Base-by-base conservation (phyloP, 148 eudicot genomes). In the Camellia sinensis region DNA sequence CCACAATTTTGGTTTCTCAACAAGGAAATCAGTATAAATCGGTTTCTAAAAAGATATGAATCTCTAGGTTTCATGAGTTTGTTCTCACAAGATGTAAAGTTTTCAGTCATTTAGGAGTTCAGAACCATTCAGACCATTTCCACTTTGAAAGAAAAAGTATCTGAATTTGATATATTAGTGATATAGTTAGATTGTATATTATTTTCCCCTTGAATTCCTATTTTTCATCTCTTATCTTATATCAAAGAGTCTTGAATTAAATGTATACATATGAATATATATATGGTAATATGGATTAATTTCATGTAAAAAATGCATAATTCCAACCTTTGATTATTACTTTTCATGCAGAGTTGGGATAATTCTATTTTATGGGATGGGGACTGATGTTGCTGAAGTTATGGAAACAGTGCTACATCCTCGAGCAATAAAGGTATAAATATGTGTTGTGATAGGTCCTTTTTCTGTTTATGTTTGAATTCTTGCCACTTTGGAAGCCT, bases 401-500 rank as follows among this genome's bases (percentile, higher is more conserved):
- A 81, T 77, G 66, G 88, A 86, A 75, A 75, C 73, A 75, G 80
- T 78, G 74, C 82, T 84, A 68, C 44, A 69, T 60, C 83, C 82
- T 76, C 62, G 73, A 75, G 78, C 64, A 59, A 75, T 92, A 61
- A 94, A 90, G 98, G 98, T 94, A 89, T 65, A 46, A 0, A 44
- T 4, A 67, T 21, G 2, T 21, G 15, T 54, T 19, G 1, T 22
- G 45, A 17, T 14, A 52, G 61, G 52, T 50, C 17, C 46, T 37
- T 67, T 78, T 41, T 60, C 56, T 22, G 6, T 45, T 80, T 57
- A 40, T 52, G 15, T 70, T 46, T 48, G 19, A 18, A 59, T 40
- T 53, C 40, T 54, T 45, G 56, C 56, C 52, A 52, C n/a, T 13
- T 80, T 12, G 9, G 0, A 29, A 29, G 37, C 37, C 37, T 29